These are phyloP conservation scores for Casaregolazyma suthepensis DNA, from an alignment of 1,139 yeast genomes.

Conservation along the genomic window DNA sequence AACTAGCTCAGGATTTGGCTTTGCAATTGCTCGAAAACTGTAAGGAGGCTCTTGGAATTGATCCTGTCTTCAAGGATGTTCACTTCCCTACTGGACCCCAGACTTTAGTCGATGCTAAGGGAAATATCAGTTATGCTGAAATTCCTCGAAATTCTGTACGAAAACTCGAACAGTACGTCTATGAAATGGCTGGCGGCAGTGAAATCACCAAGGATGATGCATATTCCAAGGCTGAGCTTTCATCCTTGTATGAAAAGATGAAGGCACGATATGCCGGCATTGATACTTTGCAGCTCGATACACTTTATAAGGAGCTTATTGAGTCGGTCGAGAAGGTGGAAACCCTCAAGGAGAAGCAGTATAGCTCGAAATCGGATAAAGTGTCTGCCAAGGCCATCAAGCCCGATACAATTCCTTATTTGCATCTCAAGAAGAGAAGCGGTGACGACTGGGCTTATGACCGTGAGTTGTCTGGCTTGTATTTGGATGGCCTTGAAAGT, in stretches of 20 bases:
- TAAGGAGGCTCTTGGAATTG: slow-evolving; percentile 70
- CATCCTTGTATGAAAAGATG: slow-evolving; percentile 76
- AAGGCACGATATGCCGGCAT: slow-evolving; percentile 56
- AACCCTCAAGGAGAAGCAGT: slow-evolving; percentile 33
- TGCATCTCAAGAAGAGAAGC: slow-evolving; percentile 77
- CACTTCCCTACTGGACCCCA: slow-evolving; percentile 92
- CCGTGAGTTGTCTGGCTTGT: slow-evolving; percentile 65
- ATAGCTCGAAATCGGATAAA: slow-evolving; percentile 41
- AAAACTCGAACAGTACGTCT: slow-evolving; percentile 91
- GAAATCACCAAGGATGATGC: slow-evolving; percentile 53
- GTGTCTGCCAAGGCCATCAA: slow-evolving; percentile 25
- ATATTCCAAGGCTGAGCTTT: slow-evolving; percentile 62
- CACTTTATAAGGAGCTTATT: slow-evolving; percentile 71
- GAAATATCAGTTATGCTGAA: slow-evolving; percentile 79
- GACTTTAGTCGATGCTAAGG: slow-evolving; percentile 81
- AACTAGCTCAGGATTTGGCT: slow-evolving; percentile 84
- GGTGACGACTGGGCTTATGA: slow-evolving; percentile 82
- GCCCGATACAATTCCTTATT: slow-evolving; percentile 87
- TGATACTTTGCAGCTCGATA: slow-evolving; percentile 67
- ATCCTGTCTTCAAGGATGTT: slow-evolving; percentile 94
- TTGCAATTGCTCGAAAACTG: slow-evolving; percentile 93
- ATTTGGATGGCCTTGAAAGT: slow-evolving; percentile 83
- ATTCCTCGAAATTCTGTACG: slow-evolving; percentile 85
- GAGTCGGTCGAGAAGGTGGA: slow-evolving; percentile 71
- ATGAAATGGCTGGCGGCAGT: slow-evolving; percentile 96